phyloP scores from a whole-genome alignment of 495 filamentous ascomycete species.

The Astrothelium subdiscretum region DNA sequence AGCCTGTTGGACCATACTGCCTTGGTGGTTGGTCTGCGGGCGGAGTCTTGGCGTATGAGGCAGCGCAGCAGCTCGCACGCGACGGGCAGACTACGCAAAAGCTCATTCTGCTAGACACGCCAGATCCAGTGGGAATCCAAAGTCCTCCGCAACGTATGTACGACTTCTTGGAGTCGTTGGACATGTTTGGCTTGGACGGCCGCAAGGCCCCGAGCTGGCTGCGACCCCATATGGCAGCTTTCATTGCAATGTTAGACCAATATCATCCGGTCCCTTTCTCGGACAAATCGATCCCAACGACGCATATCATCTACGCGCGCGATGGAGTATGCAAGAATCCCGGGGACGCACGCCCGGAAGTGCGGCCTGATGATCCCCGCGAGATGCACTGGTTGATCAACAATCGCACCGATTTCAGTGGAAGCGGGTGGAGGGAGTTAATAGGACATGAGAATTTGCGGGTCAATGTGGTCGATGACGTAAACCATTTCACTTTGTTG shows the following conservation, averaged over 20 bases:
- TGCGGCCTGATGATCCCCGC: constrained; percentile 20
- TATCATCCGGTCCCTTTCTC: constrained; percentile 23
- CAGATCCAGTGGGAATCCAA: constrained; percentile 21
- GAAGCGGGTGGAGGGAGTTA: constrained; percentile 23
- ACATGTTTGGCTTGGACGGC: constrained; percentile 36
- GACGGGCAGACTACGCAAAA: constrained; percentile 15
- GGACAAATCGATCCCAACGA: constrained; percentile 8
- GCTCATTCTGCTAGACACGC: constrained; percentile 20
- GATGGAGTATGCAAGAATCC: constrained; percentile 22
- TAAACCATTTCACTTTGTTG: constrained; percentile 32
- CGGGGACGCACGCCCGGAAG: constrained; percentile 13
- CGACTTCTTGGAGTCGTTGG: constrained; percentile 31
- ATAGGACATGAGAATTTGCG: constrained; percentile 17
- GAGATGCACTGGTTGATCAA: constrained; percentile 30
- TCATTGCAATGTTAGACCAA: constrained; percentile 24
- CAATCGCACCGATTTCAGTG: constrained; percentile 29
- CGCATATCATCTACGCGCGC: constrained; percentile 24
- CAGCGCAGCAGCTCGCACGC: constrained; percentile 26
- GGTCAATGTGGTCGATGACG: constrained; percentile 23
- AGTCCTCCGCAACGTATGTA: constrained; percentile 23
- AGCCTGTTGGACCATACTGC: constrained; percentile 55
- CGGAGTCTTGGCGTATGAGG: constrained; percentile 35
- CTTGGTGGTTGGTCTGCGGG: constrained; percentile 48
- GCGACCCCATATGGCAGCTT: constrained; percentile 26
- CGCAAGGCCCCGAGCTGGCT: constrained; percentile 24